These are phyloP conservation scores for Fusarium kyushuense DNA, from an alignment of 2,329 filamentous ascomycete genomes.

Conservation along the genomic window DNA sequence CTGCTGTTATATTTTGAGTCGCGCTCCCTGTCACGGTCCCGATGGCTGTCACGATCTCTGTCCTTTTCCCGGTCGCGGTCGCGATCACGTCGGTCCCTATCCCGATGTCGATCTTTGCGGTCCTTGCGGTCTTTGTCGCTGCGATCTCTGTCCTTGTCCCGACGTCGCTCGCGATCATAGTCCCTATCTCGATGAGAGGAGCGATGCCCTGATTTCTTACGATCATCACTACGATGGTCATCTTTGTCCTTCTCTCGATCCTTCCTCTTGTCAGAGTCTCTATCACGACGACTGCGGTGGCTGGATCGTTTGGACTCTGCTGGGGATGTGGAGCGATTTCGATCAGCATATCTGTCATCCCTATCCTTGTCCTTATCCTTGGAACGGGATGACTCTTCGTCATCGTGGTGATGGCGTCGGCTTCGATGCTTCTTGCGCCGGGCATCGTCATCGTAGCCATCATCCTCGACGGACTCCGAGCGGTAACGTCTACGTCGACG, in stretches of 20 bases:
- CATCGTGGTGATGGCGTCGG: conserved; percentile 58
- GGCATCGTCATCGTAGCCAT: conserved; percentile 59
- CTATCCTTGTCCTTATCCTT: conserved; percentile 51
- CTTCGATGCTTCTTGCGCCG: conserved; percentile 65
- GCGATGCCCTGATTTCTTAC: conserved; percentile 55
- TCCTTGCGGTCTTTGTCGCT: conserved; percentile 55
- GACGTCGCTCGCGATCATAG: conserved; percentile 57
- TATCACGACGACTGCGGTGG: conserved; percentile 72
- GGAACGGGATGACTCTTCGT: conserved; percentile 58
- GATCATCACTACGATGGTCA: conserved; percentile 56
- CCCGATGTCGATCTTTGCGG: conserved; percentile 55
- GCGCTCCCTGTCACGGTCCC: conserved; percentile 53
- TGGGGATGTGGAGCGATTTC: conserved; percentile 74
- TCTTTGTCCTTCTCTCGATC: conserved; percentile 60
- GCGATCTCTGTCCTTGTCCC: conserved; percentile 56
- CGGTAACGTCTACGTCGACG: conserved; percentile 66
- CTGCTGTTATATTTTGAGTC: conserved; percentile 52
- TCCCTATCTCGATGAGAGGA: conserved; percentile 51
- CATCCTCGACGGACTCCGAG: conserved; percentile 64
- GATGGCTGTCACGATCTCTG: conserved; percentile 47
- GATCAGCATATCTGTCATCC: conserved; percentile 62
- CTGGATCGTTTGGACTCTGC: conserved; percentile 68
- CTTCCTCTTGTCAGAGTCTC: conserved; percentile 57
- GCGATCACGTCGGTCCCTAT: conserved; percentile 52
- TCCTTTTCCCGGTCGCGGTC: conserved; percentile 52